Evolutionary conservation across 305 asterid genomes (phyloP), one percentile per base, ranked within the genome.

Genomic region (Fraxinus sp.): DNA sequence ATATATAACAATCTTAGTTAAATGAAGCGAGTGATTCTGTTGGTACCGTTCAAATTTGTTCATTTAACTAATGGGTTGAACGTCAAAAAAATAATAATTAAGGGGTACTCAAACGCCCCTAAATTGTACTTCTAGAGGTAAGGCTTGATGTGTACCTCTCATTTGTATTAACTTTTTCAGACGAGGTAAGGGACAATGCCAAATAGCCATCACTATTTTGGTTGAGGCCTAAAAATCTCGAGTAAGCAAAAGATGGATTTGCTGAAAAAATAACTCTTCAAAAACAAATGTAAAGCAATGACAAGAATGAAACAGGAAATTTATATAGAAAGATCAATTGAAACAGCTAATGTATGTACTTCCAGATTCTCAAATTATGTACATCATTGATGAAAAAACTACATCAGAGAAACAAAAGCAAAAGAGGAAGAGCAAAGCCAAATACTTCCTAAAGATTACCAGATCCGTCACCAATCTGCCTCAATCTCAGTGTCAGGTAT

Each of bases 401-500:
- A 70, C 64, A 83, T 7, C 64, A 7, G 55, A 43, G 74, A 46
- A 57, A 74, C 14, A n/a, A 66, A 83, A 20, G 78, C 57, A 70
- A 74, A 28, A 43, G 57, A 64, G 9, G 18, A 66, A 26, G 36
- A 68, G 37, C 11, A 24, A 41, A 57, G 80, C 57, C 83, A 36
- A 81, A 4, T 20, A 82, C 24, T 70, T 43, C 78, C 82, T 84
- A 91, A 32, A 77, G 87, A 66, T 80, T 87, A 84, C 86, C 87
- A 70, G 86, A 84, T 11, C 87, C 86, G 46, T 92, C 93, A 55
- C 89, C 83, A 57, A 87, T 83, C 87, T 82, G 93, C 89, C 89
- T 88, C 87, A 89, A 94, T 88, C 93, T 88, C 80, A 93, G 90
- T 62, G 97, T 93, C 88, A 93, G 89, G 81, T 86, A 91, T 82